Conservation (phyloP, 2,329 filamentous ascomycete genomes). For the Sporothrix brasiliensis region DNA sequence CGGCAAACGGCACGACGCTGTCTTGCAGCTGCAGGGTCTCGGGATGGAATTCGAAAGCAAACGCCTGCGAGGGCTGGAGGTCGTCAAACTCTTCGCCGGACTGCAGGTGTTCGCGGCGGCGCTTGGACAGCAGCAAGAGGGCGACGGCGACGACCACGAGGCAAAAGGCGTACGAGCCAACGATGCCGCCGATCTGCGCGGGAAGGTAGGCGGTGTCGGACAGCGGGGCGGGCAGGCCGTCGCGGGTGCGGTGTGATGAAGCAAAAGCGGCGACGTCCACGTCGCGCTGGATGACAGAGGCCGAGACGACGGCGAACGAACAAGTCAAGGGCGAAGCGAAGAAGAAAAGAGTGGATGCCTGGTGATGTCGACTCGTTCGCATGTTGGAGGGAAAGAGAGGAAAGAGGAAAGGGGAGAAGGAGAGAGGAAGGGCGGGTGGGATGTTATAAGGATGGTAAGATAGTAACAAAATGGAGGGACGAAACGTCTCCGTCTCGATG, state of each 20-base stretch:
- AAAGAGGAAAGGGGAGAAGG: background rate
- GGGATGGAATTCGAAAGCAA: constrained; percentile 38
- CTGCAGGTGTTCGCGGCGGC: constrained; percentile 55
- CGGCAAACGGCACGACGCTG: constrained; percentile 39
- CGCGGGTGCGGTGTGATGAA: constrained; percentile 42
- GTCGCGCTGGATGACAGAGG: constrained; percentile 37
- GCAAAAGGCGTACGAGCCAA: constrained; percentile 79
- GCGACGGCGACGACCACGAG: constrained; percentile 72
- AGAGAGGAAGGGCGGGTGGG: constrained; percentile 32
- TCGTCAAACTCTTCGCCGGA: constrained; percentile 57
- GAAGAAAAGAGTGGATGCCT: constrained; percentile 26
- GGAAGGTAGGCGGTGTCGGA: constrained; percentile 69
- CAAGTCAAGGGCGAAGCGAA: constrained; percentile 21
- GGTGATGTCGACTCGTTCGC: constrained; percentile 42
- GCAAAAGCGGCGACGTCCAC: constrained; percentile 39
- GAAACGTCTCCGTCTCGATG: constrained; percentile 39
- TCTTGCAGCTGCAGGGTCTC: constrained; percentile 38
- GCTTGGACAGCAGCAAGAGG: constrained; percentile 63
- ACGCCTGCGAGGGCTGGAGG: constrained; percentile 36
- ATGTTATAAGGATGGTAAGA: constrained; percentile 48
- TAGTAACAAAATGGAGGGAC: constrained; percentile 31
- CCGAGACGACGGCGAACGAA: constrained; percentile 35
- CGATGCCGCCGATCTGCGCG: constrained; percentile 79
- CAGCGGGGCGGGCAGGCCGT: constrained; percentile 58
- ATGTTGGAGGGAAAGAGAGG: constrained; percentile 44